phyloP scores from a whole-genome alignment of 2,329 filamentous ascomycete genomes.

The Penicillium oxalicum region DNA sequence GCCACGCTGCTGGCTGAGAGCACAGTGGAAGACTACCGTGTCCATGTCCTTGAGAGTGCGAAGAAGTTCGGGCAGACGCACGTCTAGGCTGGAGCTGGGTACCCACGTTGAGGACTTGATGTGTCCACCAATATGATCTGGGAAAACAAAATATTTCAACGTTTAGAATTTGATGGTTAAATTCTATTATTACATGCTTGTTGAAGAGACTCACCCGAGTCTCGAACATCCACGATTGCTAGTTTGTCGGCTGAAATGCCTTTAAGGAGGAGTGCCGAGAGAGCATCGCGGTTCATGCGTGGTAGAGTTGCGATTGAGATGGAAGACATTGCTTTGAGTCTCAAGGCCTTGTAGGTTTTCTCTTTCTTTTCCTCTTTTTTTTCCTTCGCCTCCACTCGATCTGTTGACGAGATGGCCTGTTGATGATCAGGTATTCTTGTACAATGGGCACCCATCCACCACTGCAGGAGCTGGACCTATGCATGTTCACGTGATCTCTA shows the following conservation, averaged over 20 bases:
- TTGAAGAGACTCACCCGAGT: slow-evolving; percentile 53
- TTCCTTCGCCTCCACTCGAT: no score
- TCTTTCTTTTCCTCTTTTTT: neutral
- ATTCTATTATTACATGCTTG: neutral
- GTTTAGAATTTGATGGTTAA: no score
- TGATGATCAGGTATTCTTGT: no score
- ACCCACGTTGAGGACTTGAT: slow-evolving; percentile 72
- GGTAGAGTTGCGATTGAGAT: slow-evolving; percentile 58
- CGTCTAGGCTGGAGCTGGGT: slow-evolving; percentile 67
- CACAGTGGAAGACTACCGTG: slow-evolving; percentile 89
- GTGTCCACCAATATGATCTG: slow-evolving; percentile 86
- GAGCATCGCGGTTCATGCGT: slow-evolving; percentile 62
- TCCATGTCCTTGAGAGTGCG: slow-evolving; percentile 70
- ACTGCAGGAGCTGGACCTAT: neutral
- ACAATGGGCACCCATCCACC: no score
- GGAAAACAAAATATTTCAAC: no score
- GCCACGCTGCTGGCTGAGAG: slow-evolving; percentile 82
- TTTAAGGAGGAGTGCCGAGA: slow-evolving; percentile 59
- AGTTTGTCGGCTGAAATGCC: slow-evolving; percentile 45
- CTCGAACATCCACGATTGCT: slow-evolving; percentile 83
- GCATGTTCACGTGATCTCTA: slow-evolving; percentile 20
- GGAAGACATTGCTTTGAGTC: slow-evolving; percentile 39
- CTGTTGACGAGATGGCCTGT: no score
- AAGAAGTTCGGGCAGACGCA: slow-evolving; percentile 73
- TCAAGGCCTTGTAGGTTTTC: no score